A percentile compares a stretch with the other conserved stretches of the same genome.
These are phyloP conservation scores for Peribolospora baueri DNA, from an alignment of 768 basidiomycete species.

Conservation along the genomic window DNA sequence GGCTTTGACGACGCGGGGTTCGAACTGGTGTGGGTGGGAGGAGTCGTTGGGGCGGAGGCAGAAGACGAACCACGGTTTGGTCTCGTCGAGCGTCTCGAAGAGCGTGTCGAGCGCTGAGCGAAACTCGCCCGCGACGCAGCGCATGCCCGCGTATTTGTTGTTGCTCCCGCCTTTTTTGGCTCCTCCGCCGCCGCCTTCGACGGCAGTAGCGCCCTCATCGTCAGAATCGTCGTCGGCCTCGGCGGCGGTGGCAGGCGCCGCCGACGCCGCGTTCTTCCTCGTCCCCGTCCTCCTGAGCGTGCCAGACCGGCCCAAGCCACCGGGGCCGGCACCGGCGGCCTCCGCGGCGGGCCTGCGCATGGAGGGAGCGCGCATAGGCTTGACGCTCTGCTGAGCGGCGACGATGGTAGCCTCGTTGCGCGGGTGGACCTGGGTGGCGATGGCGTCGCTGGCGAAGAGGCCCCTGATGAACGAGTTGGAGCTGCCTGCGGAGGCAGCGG, in stretches of 20 bases:
- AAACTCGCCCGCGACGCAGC: constrained; percentile 76
- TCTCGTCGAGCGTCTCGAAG: constrained; percentile 62
- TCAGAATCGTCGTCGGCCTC: constrained; percentile 25
- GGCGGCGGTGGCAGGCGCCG: constrained; percentile 15
- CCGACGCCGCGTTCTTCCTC: constrained; percentile 13
- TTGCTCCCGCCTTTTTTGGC: constrained; percentile 1
- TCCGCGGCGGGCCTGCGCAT: constrained; percentile 32
- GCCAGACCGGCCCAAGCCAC: too few species aligned
- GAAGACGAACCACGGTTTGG: constrained; percentile 72
- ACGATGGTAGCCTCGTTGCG: constrained; percentile 87
- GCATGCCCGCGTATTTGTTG: constrained; percentile 18
- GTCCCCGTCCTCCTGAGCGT: constrained; percentile 12
- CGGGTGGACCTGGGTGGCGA: constrained; percentile 77
- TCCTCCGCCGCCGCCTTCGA: constrained; percentile 6
- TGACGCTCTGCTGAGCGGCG: constrained; percentile 72
- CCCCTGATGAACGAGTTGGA: constrained; percentile 77
- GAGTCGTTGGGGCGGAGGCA: constrained; percentile 89
- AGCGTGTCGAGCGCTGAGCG: constrained; percentile 57
- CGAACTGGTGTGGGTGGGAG: constrained; percentile 78
- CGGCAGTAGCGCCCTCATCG: constrained; percentile 20
- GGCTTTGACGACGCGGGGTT: constrained; percentile 71
- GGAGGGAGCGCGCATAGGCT: constrained; percentile 81
- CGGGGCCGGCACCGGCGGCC: constrained; percentile 9
- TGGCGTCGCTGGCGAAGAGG: constrained; percentile 64
- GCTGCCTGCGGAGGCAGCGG: constrained; percentile 44